Evolutionary conservation across 2,329 filamentous ascomycete genomes (phyloP).

Genomic region (Epichloe elymi): DNA sequence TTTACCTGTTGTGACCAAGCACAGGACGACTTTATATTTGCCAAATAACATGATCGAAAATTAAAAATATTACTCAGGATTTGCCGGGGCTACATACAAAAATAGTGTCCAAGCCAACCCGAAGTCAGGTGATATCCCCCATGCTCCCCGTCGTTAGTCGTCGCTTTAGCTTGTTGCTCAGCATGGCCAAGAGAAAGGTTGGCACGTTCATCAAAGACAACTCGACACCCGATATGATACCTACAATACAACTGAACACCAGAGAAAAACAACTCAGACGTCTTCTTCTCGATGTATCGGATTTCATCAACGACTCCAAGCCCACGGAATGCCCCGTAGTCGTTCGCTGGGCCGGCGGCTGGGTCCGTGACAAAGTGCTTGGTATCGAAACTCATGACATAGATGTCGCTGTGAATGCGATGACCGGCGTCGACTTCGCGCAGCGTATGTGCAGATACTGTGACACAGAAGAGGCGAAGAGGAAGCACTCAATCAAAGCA

Average conservation of each 20-base stretch:
- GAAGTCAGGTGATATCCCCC: too few species aligned
- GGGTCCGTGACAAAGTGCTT: slow-evolving; percentile 76
- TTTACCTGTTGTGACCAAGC: too few species aligned
- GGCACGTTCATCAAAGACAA: slow-evolving; percentile 12
- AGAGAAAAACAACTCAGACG: slow-evolving; percentile 58
- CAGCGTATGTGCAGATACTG: slow-evolving; percentile 56
- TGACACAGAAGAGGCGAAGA: slow-evolving; percentile 17
- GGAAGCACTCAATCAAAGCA: slow-evolving; percentile 2
- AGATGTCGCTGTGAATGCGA: slow-evolving; percentile 71
- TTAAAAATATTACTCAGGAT: too few species aligned
- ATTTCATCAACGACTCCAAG: slow-evolving; percentile 38
- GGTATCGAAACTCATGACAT: slow-evolving; percentile 64
- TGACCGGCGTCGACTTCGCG: slow-evolving; percentile 73
- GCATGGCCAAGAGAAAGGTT: slow-evolving; percentile 4
- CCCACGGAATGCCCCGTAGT: slow-evolving; percentile 41
- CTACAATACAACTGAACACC: slow-evolving; percentile 44
- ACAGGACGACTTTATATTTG: too few species aligned
- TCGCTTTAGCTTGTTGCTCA: background rate
- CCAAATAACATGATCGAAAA: too few species aligned
- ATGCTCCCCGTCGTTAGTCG: background rate
- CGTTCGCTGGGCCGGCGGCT: slow-evolving; percentile 72
- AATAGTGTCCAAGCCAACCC: too few species aligned
- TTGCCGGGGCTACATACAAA: too few species aligned
- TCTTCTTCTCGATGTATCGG: slow-evolving; percentile 74
- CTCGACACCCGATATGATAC: slow-evolving; percentile 6